Conservation (phyloP, 2,329 filamentous ascomycete genomes). For the Coniochaeta pulveracea region DNA sequence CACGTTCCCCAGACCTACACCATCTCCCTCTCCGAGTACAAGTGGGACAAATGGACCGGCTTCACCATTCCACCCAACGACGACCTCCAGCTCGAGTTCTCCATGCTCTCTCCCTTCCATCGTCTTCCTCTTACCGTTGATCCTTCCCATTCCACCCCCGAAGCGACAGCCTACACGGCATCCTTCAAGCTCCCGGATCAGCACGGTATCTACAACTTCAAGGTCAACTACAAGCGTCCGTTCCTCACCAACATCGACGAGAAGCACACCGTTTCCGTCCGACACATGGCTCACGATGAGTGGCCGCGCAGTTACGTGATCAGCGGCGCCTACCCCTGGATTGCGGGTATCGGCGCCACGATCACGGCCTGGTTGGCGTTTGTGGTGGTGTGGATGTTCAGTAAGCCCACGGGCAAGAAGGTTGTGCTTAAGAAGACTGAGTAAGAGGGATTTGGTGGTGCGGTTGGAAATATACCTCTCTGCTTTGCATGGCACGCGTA, state of each 20-base stretch:
- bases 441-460: too few relatives aligned
- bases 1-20: slow-evolving; percentile 55
- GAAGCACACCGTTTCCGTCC: slow-evolving; percentile 87
- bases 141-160: slow-evolving; percentile 38
- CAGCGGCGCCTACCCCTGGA: slow-evolving; percentile 87
- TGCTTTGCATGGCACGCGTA: too few relatives aligned
- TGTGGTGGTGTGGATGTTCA: slow-evolving; percentile 78
- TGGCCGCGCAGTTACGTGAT: slow-evolving; percentile 88
- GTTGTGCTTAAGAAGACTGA: slow-evolving; percentile 33
- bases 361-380: slow-evolving; percentile 77
- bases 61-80: slow-evolving; percentile 63
- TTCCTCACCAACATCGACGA: slow-evolving; percentile 85
- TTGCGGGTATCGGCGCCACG: slow-evolving; percentile 76
- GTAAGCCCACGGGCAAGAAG: slow-evolving; percentile 30
- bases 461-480: too few relatives aligned
- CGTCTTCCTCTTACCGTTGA: slow-evolving; percentile 58
- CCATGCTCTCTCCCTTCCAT: slow-evolving; percentile 97
- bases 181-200: slow-evolving; percentile 85
- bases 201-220: slow-evolving; percentile 98
- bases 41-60: slow-evolving; percentile 60
- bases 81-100: slow-evolving; percentile 86
- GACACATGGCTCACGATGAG: slow-evolving; percentile 96
- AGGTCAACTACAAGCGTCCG: slow-evolving; percentile 91
- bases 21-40: slow-evolving; percentile 83
- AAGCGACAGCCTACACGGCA: slow-evolving; percentile 62